These are phyloP conservation scores for Acacia crassicarpa DNA, from an alignment of 306 rosid genomes.

Conservation along the genomic window DNA sequence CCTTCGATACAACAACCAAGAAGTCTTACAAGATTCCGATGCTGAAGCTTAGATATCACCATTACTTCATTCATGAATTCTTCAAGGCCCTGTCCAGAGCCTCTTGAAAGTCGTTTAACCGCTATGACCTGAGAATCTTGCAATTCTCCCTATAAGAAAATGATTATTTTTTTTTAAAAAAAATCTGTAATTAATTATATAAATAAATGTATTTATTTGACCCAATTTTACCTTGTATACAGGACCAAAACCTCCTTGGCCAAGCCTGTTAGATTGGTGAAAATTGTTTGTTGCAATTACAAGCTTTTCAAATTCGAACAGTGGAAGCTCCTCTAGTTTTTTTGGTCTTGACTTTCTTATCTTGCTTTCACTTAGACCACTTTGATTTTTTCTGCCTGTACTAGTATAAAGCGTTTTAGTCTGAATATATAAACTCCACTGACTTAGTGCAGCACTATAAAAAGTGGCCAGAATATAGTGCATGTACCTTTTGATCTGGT, in stretches of 20 bases:
- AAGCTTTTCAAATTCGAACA: not conserved
- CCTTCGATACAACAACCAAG: not conserved
- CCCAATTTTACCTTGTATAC: not conserved
- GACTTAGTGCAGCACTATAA: not conserved
- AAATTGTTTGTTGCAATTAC: constrained; percentile 14
- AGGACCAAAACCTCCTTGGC: constrained; percentile 19
- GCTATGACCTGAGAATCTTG: not conserved
- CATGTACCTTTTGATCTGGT: not conserved
- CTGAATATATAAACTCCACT: not conserved
- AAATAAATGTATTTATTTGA: not conserved
- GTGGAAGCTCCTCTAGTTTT: not conserved
- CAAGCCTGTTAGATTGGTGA: not conserved
- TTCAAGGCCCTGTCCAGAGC: not conserved
- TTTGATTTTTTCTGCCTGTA: not conserved
- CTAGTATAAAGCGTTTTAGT: not conserved
- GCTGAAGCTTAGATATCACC: not conserved
- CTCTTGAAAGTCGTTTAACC: not conserved
- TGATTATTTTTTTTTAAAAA: not conserved
- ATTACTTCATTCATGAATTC: not conserved
- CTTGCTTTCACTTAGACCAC: not conserved
- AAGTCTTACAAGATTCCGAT: not conserved
- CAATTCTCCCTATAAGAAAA: not conserved
- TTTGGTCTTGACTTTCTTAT: not conserved
- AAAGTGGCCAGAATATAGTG: not conserved
- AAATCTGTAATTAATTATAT: not conserved